These are phyloP conservation scores for Diaporthe velutina DNA, from an alignment of 2,329 filamentous ascomycete species.

Conservation along the genomic window DNA sequence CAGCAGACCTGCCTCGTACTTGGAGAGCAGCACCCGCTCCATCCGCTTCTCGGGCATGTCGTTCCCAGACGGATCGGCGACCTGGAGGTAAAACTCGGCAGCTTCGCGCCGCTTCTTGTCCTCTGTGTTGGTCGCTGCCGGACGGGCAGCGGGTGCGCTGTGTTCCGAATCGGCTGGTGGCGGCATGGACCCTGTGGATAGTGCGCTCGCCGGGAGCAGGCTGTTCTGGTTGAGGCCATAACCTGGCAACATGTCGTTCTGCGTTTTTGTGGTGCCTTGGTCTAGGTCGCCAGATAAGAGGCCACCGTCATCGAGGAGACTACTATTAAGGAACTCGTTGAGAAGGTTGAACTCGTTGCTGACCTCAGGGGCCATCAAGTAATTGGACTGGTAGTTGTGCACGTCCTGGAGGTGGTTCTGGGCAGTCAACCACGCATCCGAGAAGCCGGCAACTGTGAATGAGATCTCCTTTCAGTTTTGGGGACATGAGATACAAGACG, in stretches of 20 bases:
- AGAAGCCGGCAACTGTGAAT: slow-evolving; percentile 79
- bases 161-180: slow-evolving; percentile 60
- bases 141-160: slow-evolving; percentile 70
- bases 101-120: slow-evolving; percentile 67
- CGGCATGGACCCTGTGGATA: slow-evolving; percentile 49
- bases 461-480: slow-evolving; percentile 33
- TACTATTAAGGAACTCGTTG: slow-evolving; percentile 95
- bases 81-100: slow-evolving; percentile 95
- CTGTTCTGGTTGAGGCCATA: slow-evolving; percentile 57
- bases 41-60: slow-evolving; percentile 93
- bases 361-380: slow-evolving; percentile 93
- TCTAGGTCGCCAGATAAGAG: slow-evolving; percentile 72
- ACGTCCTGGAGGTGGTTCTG: slow-evolving; percentile 94
- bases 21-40: slow-evolving; percentile 92
- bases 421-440: slow-evolving; percentile 83
- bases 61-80: slow-evolving; percentile 90
- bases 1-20: slow-evolving; percentile 94
- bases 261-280: slow-evolving; percentile 57
- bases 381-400: slow-evolving; percentile 92
- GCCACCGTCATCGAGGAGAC: slow-evolving; percentile 85
- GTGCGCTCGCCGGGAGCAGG: slow-evolving; percentile 41
- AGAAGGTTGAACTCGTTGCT: slow-evolving; percentile 97
- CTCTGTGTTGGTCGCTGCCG: slow-evolving; percentile 71
- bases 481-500: slow-evolving; percentile 15
- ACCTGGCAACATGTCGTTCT: slow-evolving; percentile 62